Evolutionary conservation across 83 land plant species (phyloP).

Genomic region (Picea engelmannii): DNA sequence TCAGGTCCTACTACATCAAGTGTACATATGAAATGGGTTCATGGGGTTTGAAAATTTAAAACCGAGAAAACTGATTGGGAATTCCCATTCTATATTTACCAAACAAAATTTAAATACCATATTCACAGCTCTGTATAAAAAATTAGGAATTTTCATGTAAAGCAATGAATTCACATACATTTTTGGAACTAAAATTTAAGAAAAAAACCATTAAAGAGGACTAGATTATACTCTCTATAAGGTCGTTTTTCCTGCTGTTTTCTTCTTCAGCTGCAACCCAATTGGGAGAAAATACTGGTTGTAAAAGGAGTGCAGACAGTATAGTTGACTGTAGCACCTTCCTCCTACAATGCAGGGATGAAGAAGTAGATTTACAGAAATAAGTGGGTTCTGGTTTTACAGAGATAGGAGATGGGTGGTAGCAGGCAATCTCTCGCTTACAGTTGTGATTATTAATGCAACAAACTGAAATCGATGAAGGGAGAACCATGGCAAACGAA

Average conservation of each 20-base stretch:
- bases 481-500: too few relatives aligned
- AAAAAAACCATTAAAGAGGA: not conserved
- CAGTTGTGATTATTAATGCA: too few relatives aligned
- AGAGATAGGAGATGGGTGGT: not conserved
- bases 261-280: not conserved
- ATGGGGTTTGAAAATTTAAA: not conserved
- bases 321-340: not conserved
- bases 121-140: not conserved
- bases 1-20: not conserved
- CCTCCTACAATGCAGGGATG: not conserved
- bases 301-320: slow-evolving; percentile 4
- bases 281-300: not conserved
- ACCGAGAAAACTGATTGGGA: not conserved
- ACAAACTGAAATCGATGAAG: too few relatives aligned
- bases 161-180: not conserved
- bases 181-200: not conserved
- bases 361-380: not conserved
- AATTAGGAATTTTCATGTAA: not conserved
- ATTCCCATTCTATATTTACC: not conserved
- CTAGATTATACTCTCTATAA: slow-evolving; percentile 5
- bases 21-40: not conserved
- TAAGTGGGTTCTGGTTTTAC: not conserved
- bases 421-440: not conserved
- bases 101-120: not conserved
- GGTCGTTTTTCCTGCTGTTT: slow-evolving; percentile 3